Base-by-base conservation (phyloP, 805 yeast species). In the Debaryomyces prosopidis region DNA sequence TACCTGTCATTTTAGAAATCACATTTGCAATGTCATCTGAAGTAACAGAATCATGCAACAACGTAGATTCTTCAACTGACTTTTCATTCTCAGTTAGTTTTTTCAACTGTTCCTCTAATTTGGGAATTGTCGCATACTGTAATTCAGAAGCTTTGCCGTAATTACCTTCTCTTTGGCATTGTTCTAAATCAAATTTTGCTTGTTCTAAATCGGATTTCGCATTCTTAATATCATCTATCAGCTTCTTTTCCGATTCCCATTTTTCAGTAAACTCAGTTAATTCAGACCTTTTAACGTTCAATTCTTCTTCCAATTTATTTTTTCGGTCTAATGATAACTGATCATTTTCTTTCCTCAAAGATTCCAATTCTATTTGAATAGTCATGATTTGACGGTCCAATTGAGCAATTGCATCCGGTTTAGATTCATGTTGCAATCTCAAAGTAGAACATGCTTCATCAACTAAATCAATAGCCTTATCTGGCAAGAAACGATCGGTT, bases 401-500 rank as follows among this genome's bases (percentile, higher is more conserved):
- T 39, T 84, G 87, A 58, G 90, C 92, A 43, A 94, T 87, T 1
- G 91, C 89, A 60, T 92, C 99, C 0, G 99, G 99, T 62, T 90
- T 91, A 1, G 97, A 89, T 68, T 92, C 99, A 63, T 94, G 98
- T 66, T 92, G 99, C 47, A 92, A 73, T 52, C 99, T 76, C 47
- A 92, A 74, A 0, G 96, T 96, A 3, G 97, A 94, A 69, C 98
- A 91, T 0, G 98, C 97, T 62, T 92, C 99, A 68, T 92, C 99
- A 1, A 92, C 94, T 53, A 92, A 77, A 66, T 92, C 99, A 53
- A 92, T 92, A 16, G 98, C 98, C 71, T 92, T 92, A 61, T 92
- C 99, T 1, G 99, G 99, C 32, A 92, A 71, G 58, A 83, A 90
- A 44, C 98, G 71, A 63, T 92, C 97, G 2, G 95, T 87, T 45